Evolutionary conservation across 768 basidiomycete species (phyloP).

Genomic region (Termitomyces sp.): DNA sequence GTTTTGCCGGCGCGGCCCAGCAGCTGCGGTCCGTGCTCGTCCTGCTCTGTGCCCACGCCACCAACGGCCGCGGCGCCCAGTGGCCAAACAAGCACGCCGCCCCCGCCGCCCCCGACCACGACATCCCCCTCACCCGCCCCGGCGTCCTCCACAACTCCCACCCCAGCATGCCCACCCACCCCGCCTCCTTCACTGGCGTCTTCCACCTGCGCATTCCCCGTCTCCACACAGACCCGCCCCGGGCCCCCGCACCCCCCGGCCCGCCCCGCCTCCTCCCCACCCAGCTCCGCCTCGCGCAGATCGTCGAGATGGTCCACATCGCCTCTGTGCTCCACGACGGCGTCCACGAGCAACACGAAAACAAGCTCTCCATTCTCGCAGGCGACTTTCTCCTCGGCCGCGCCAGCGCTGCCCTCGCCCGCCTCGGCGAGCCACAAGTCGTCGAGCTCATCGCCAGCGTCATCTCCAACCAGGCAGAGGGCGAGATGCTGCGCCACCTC

Average conservation of each 20-base stretch:
- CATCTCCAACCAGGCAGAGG: constrained; percentile 95
- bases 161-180: constrained; percentile 78
- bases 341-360: constrained; percentile 60
- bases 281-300: constrained; percentile 90
- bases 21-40: constrained; percentile 89
- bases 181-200: constrained; percentile 60
- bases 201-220: constrained; percentile 46
- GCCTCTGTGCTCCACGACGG: constrained; percentile 93
- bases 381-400: constrained; percentile 96
- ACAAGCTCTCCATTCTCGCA: constrained; percentile 90
- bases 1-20: constrained; percentile 86
- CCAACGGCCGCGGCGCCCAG: constrained; percentile 77
- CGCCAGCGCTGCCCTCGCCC: constrained; percentile 80
- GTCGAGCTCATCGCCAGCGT: constrained; percentile 92
- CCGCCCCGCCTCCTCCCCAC: constrained; percentile 68
- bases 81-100: constrained; percentile 67
- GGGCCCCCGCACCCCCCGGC: constrained; percentile 18
- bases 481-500: constrained; percentile 81
- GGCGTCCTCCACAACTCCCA: constrained; percentile 92
- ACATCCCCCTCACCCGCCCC: constrained; percentile 73
- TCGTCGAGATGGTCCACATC: constrained; percentile 97
- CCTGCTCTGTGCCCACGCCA: constrained; percentile 86
- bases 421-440: constrained; percentile 84
- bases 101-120: constrained; percentile 61
- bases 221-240: constrained; percentile 31